Conservation (phyloP, 2,329 filamentous ascomycete species). For the Penicillium sp. region DNA sequence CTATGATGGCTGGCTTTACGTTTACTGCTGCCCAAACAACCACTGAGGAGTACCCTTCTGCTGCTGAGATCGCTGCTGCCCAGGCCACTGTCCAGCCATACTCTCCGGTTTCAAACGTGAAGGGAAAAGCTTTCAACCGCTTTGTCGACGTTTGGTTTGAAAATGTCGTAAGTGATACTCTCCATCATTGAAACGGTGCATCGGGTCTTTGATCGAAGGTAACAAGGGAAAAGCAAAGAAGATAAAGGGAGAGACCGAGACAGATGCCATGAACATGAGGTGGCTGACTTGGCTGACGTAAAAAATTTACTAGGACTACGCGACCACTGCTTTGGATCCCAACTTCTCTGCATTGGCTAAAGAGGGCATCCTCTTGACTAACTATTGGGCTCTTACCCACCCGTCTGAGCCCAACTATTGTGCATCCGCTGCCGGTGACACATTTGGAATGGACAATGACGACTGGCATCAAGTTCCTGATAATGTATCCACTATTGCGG, state of each 20-base stretch:
- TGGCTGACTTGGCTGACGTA: not conserved
- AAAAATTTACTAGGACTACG: slow-evolving; percentile 46
- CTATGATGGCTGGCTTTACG: slow-evolving; percentile 21
- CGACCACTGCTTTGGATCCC: slow-evolving; percentile 58
- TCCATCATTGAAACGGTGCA: not conserved
- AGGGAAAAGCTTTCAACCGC: slow-evolving; percentile 69
- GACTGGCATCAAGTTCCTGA: slow-evolving; percentile 54
- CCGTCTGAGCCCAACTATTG: slow-evolving; percentile 75
- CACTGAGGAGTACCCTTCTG: slow-evolving; percentile 24
- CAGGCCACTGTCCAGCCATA: slow-evolving; percentile 57
- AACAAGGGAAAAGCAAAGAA: not conserved
- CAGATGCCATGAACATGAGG: too few relatives aligned
- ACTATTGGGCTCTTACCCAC: slow-evolving; percentile 63
- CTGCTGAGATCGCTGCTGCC: slow-evolving; percentile 28
- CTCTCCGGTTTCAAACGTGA: slow-evolving; percentile 61
- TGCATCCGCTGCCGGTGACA: slow-evolving; percentile 64
- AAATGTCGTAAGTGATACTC: slow-evolving; percentile 55
- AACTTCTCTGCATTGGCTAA: slow-evolving; percentile 28
- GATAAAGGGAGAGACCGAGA: not conserved
- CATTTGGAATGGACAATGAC: slow-evolving; percentile 69
- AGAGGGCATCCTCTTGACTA: slow-evolving; percentile 58
- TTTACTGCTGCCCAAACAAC: slow-evolving; percentile 24
- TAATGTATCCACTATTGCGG: slow-evolving; percentile 65
- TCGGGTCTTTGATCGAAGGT: too few relatives aligned
- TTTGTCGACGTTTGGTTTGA: slow-evolving; percentile 73